phyloP scores from a whole-genome alignment of 331 rosid genomes.

The Pyrus hybrid region DNA sequence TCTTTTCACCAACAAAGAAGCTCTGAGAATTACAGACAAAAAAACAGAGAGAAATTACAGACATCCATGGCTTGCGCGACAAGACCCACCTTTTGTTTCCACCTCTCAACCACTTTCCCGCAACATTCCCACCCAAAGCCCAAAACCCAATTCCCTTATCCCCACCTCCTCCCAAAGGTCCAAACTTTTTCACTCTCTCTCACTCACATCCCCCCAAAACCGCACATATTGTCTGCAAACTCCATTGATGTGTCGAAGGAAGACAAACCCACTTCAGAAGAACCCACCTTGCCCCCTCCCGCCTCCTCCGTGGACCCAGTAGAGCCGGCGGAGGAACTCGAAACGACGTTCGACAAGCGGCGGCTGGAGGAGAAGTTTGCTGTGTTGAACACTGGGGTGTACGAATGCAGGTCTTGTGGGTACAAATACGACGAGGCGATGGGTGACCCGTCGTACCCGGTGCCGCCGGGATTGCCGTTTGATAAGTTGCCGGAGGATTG shows the following conservation, averaged over 20 bases:
- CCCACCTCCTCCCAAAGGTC: conserved; percentile 9
- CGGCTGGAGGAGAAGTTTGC: conserved; percentile 91
- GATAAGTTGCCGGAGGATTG: conserved; percentile 86
- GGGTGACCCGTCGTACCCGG: conserved; percentile 78
- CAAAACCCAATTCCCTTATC: conserved; percentile 22
- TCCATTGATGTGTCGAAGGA: conserved; percentile 80
- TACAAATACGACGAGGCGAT: conserved; percentile 77
- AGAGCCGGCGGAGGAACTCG: not conserved
- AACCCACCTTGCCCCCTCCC: conserved; percentile 15
- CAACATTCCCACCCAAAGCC: conserved; percentile 24
- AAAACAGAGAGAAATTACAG: not conserved
- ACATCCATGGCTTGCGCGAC: conserved; percentile 52
- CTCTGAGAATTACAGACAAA: not conserved
- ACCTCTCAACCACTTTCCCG: conserved; percentile 21
- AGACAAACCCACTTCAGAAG: conserved; percentile 37
- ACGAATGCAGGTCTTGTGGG: conserved; percentile 94
- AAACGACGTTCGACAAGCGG: conserved; percentile 36
- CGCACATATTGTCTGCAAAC: conserved; percentile 18
- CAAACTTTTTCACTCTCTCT: conserved; percentile 14
- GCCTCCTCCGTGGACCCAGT: not conserved
- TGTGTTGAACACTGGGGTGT: conserved; percentile 74
- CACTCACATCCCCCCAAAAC: conserved; percentile 10
- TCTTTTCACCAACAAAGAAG: not conserved
- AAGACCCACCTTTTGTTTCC: conserved; percentile 29
- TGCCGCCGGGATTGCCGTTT: conserved; percentile 72